Percentiles rank a stretch among this genome's conserved stretches.
These are phyloP conservation scores for Buxus sempervirens DNA, from an alignment of 164 flowering plant genomes.

Conservation along the genomic window DNA sequence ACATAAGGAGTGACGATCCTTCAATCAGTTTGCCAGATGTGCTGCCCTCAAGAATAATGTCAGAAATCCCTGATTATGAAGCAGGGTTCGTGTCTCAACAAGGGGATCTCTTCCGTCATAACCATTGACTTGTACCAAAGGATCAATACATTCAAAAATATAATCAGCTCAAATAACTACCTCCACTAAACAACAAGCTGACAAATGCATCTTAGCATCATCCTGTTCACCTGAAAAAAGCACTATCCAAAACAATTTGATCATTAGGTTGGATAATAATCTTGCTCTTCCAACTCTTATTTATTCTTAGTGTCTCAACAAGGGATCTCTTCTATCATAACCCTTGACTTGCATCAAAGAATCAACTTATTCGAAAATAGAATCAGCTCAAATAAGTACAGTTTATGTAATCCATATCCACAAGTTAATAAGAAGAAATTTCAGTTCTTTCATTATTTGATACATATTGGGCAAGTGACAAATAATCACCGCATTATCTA, in stretches of 20 bases:
- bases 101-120: not conserved
- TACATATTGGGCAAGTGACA: not conserved
- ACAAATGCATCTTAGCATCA: no score
- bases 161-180: not conserved
- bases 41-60: no score
- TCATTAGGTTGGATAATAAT: no score
- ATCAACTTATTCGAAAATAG: not conserved
- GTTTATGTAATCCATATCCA: not conserved
- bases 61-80: no score
- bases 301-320: not conserved
- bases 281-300: no score
- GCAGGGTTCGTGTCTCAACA: not conserved
- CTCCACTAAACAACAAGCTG: no score
- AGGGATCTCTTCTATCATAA: not conserved
- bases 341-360: not conserved
- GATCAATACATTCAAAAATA: not conserved
- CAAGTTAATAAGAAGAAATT: no score
- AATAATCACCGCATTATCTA: not conserved
- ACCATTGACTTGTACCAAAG: not conserved
- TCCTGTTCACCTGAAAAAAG: no score
- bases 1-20: no score
- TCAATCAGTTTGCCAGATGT: no score
- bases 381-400: not conserved
- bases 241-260: no score
- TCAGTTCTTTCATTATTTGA: not conserved